Evolutionary conservation across 179 eudicot genomes (phyloP).

Genomic region (Drosera spatulata): DNA sequence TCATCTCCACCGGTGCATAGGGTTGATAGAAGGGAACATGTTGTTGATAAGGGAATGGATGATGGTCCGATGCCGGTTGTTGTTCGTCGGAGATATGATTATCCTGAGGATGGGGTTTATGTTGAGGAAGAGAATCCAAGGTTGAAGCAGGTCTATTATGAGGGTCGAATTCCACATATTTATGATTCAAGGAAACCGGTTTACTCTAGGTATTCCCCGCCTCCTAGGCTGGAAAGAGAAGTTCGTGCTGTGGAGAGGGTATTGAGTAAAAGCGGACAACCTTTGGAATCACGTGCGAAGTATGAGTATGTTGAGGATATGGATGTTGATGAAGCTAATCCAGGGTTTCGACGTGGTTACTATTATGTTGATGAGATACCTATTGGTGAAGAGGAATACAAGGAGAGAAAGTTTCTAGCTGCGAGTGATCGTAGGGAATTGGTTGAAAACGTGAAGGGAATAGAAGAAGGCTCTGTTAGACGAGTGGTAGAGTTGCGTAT

Average conservation of each 20-base stretch:
- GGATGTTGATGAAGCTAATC: conserved; percentile 13
- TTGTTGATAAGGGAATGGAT: too few relatives aligned
- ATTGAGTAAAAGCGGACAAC: conserved; percentile 8
- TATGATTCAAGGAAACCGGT: conserved; percentile 14
- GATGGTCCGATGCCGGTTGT: too few relatives aligned
- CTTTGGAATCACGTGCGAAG: conserved; percentile 8
- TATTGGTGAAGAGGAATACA: conserved; percentile 11
- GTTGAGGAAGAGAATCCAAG: too few relatives aligned
- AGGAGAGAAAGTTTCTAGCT: conserved; percentile 11
- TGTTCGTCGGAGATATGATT: too few relatives aligned
- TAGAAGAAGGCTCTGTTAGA: conserved; percentile 14
- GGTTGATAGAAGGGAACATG: too few relatives aligned
- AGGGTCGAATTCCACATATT: too few relatives aligned
- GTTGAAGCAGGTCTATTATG: too few relatives aligned
- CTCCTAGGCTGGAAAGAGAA: conserved; percentile 10
- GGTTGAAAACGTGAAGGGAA: conserved; percentile 9
- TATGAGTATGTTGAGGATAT: conserved; percentile 14
- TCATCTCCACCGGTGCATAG: too few relatives aligned
- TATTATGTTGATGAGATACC: conserved; percentile 6
- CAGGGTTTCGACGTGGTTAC: conserved; percentile 11
- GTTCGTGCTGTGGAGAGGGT: conserved; percentile 13
- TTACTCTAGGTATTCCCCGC: conserved; percentile 24
- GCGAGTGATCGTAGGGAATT: conserved; percentile 7
- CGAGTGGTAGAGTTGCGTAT: conserved; percentile 7
- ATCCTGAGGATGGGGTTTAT: too few relatives aligned